A percentile compares a stretch with the other conserved stretches of the same genome.
Evolutionary conservation across 2,329 filamentous ascomycete genomes (phyloP).

Genomic region (Raffaelea deltoideospora): DNA sequence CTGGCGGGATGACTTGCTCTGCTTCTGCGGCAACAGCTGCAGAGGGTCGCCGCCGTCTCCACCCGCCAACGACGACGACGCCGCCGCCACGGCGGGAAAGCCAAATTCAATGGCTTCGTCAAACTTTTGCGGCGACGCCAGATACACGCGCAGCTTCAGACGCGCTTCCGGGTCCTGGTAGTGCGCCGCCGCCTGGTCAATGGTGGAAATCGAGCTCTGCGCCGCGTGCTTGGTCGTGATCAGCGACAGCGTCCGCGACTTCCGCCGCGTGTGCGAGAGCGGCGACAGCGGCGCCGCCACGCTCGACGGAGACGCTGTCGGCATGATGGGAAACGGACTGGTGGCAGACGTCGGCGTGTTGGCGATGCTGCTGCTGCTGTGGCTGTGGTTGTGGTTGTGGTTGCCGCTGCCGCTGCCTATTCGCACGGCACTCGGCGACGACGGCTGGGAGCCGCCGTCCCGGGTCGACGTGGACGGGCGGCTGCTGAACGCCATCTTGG

Average conservation of each 20-base stretch:
- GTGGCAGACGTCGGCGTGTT: no score
- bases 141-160: constrained; percentile 69
- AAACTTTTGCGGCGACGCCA: constrained; percentile 85
- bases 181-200: constrained; percentile 62
- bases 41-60: not conserved
- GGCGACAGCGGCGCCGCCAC: constrained; percentile 3
- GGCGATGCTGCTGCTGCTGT: no score
- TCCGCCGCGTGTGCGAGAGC: constrained; percentile 26
- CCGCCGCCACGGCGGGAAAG: constrained; percentile 39
- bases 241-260: constrained; percentile 39
- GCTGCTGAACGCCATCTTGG: constrained; percentile 42
- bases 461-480: constrained; percentile 31
- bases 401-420: no score
- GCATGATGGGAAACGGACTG: constrained; percentile 9
- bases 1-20: constrained; percentile 12
- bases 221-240: constrained; percentile 32
- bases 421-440: not conserved
- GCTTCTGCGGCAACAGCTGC: constrained; percentile 12
- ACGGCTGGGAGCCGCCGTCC: constrained; percentile 16
- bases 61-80: not conserved
- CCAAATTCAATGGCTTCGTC: constrained; percentile 92
- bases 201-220: constrained; percentile 31
- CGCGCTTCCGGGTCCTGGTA: constrained; percentile 85
- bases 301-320: constrained; percentile 14
- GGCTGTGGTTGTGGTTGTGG: no score